Evolutionary conservation across 768 basidiomycete species (phyloP).

Genomic region (Leccinum variicolor): DNA sequence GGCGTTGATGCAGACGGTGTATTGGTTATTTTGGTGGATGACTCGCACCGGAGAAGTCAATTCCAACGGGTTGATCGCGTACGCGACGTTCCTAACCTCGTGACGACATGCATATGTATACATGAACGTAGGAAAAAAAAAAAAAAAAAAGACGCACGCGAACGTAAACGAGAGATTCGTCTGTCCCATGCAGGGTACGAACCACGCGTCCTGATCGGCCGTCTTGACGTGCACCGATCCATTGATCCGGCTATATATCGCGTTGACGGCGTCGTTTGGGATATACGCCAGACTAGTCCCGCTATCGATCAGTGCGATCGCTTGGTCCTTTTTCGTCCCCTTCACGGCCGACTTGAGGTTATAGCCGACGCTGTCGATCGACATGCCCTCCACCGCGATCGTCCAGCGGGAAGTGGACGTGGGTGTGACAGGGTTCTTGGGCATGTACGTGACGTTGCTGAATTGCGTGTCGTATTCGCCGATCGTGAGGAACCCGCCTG

Average conservation of each 20-base stretch:
- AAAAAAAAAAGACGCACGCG: neutral
- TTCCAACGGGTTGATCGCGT: constrained; percentile 45
- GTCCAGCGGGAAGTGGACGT: constrained; percentile 39
- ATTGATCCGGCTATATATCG: constrained; percentile 37
- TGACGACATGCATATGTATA: neutral
- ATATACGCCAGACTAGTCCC: constrained; percentile 40
- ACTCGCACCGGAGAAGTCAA: constrained; percentile 32
- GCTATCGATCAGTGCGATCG: constrained; percentile 42
- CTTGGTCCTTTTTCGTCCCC: constrained; percentile 29
- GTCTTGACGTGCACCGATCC: constrained; percentile 35
- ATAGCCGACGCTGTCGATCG: constrained; percentile 30
- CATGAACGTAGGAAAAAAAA: too few species aligned
- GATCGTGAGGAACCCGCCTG: constrained; percentile 40
- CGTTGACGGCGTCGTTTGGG: constrained; percentile 32
- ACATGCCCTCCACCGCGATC: constrained; percentile 37
- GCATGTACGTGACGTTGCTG: constrained; percentile 25
- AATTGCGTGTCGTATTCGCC: constrained; percentile 40
- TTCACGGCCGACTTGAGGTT: constrained; percentile 29
- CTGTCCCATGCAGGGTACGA: constrained; percentile 32
- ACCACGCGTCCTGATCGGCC: constrained; percentile 32
- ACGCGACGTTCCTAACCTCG: constrained; percentile 28
- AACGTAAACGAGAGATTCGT: constrained; percentile 28
- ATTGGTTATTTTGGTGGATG: constrained; percentile 26
- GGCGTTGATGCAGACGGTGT: constrained; percentile 38
- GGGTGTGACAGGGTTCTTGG: constrained; percentile 35